A percentile compares a stretch with the other conserved stretches of the same genome.
Evolutionary conservation across 1,139 yeast genomes (phyloP).

Genomic region (Saccharomyces hybrid): DNA sequence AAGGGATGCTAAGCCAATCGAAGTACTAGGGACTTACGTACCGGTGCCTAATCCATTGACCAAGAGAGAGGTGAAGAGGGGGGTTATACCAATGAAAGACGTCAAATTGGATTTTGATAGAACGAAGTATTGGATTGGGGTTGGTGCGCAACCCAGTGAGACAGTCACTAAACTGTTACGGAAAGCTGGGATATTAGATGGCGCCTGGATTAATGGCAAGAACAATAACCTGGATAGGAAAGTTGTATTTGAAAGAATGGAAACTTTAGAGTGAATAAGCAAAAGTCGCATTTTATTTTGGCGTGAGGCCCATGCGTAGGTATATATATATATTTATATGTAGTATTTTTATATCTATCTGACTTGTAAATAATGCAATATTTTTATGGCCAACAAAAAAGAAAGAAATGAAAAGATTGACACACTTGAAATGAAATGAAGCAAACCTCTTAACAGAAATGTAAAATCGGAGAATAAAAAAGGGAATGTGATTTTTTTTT

Average conservation of each 20-base stretch:
- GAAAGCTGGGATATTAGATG: conserved; percentile 70
- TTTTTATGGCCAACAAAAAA: conserved; percentile 1
- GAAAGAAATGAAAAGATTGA: conserved; percentile 6
- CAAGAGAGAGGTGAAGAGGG: conserved; percentile 44
- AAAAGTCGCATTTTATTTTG: not conserved
- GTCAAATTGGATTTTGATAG: conserved; percentile 78
- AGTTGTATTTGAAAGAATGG: not conserved
- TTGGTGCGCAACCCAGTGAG: conserved; percentile 94
- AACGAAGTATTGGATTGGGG: conserved; percentile 96
- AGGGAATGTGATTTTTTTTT: not conserved
- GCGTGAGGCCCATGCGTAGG: not conserved
- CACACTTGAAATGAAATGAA: not conserved
- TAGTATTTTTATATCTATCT: conserved; percentile 3
- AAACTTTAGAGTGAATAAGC: not conserved
- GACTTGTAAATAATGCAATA: conserved; percentile 9
- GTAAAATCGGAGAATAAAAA: not conserved
- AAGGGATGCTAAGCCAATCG: conserved; percentile 80
- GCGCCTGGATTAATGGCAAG: conserved; percentile 42
- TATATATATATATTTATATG: conserved; percentile 1
- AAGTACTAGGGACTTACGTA: conserved; percentile 89
- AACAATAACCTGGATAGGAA: not conserved
- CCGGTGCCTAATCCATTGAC: conserved; percentile 72
- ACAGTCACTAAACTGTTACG: conserved; percentile 70
- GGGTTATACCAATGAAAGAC: conserved; percentile 65
- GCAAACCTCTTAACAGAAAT: not conserved